Evolutionary conservation across 2,329 filamentous ascomycete genomes (phyloP).

Genomic region (Colletotrichum theobromicola): DNA sequence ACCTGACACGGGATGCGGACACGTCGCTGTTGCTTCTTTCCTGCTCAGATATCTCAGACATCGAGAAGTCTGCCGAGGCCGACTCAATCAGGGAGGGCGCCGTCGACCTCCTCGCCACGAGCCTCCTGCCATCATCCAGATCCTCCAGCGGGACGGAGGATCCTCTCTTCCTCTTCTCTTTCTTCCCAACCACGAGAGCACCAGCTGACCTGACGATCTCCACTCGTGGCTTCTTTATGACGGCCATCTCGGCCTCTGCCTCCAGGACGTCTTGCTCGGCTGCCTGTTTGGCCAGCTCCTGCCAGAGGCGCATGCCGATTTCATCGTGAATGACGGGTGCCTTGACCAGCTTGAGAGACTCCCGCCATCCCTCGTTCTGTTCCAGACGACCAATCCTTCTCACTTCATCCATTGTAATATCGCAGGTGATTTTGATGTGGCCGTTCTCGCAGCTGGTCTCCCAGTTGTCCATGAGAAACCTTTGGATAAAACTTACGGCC

Average conservation of each 20-base stretch:
- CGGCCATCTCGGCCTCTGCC: neutral
- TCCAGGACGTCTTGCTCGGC: neutral
- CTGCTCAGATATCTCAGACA: neutral
- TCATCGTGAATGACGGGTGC: constrained; percentile 17
- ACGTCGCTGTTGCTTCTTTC: neutral
- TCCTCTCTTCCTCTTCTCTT: neutral
- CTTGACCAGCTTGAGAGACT: constrained; percentile 7
- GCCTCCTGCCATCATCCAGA: neutral
- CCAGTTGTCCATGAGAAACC: neutral
- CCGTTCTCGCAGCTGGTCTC: neutral
- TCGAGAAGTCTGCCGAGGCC: neutral
- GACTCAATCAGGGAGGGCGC: neutral
- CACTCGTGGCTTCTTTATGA: neutral
- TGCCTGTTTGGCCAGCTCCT: neutral
- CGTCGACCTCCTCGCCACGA: neutral
- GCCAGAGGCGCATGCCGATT: neutral
- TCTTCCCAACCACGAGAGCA: no score
- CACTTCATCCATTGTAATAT: constrained; percentile 3
- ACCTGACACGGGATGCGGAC: neutral
- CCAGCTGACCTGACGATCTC: no score
- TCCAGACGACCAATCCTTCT: neutral
- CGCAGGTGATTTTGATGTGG: constrained; percentile 12
- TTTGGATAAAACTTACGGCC: neutral
- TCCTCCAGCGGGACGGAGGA: neutral
- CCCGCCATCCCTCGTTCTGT: neutral